These are phyloP conservation scores for Rosa hybrid DNA, from an alignment of 331 rosid species.

Conservation along the genomic window DNA sequence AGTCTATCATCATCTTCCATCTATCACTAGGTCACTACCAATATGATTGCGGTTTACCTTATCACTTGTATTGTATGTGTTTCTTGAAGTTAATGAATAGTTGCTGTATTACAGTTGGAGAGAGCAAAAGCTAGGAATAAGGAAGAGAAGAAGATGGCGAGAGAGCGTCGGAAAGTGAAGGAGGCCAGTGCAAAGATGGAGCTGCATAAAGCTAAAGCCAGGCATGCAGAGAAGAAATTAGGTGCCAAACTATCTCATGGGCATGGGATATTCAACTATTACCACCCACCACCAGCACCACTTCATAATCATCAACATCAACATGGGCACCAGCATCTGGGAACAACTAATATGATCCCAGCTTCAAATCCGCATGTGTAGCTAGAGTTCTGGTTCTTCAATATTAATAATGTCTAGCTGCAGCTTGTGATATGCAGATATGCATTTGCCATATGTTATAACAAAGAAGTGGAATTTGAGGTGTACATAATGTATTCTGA, in stretches of 20 bases:
- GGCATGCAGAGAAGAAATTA: conserved; percentile 6
- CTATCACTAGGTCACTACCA: background rate
- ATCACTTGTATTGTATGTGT: background rate
- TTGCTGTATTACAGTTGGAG: background rate
- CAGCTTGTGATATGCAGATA: background rate
- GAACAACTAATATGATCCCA: background rate
- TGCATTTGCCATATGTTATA: background rate
- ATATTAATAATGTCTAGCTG: background rate
- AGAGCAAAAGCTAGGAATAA: background rate
- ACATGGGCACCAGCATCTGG: conserved; percentile 4
- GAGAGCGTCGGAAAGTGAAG: conserved; percentile 16
- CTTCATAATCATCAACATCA: background rate
- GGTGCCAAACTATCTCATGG: background rate
- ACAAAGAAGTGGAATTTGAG: background rate
- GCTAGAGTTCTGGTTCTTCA: background rate
- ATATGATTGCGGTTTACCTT: background rate
- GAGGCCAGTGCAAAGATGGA: conserved; percentile 14
- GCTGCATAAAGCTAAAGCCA: conserved; percentile 15
- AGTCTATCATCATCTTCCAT: background rate
- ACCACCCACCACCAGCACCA: background rate
- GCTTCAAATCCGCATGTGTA: background rate
- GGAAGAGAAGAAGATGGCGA: conserved; percentile 8
- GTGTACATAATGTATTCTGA: background rate
- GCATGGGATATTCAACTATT: background rate
- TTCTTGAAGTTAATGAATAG: background rate